phyloP scores from a whole-genome alignment of 768 basidiomycete species.

The Russula lepida region DNA sequence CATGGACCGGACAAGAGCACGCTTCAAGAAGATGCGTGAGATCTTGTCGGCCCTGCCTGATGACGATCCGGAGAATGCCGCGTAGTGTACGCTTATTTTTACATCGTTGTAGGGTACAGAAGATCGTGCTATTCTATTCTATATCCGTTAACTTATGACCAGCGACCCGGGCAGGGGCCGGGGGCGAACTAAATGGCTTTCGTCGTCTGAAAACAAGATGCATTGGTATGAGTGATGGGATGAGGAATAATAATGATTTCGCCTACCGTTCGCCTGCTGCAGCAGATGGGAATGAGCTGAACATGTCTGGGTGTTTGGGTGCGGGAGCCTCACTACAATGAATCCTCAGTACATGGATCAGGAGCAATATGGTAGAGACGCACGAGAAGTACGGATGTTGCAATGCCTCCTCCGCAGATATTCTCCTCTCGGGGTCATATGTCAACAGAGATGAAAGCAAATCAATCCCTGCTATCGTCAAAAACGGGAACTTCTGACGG shows the following conservation, averaged over 20 bases:
- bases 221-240: neutral
- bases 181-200: conserved; percentile 71
- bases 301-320: conserved; percentile 94
- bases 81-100: conserved; percentile 3
- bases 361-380: conserved; percentile 22
- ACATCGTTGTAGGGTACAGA: neutral
- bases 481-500: conserved; percentile 77
- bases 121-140: conserved; percentile 42
- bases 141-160: conserved; percentile 63
- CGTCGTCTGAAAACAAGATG: conserved; percentile 45
- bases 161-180: conserved; percentile 66
- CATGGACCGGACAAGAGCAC: conserved; percentile 51
- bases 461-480: conserved; percentile 79
- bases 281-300: conserved; percentile 90
- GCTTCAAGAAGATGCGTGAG: conserved; percentile 64
- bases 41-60: conserved; percentile 23
- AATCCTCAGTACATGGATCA: neutral
- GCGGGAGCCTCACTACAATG: conserved; percentile 74
- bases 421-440: conserved; percentile 83
- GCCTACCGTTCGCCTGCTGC: conserved; percentile 93
- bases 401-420: conserved; percentile 84
- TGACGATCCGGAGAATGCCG: conserved; percentile 1
- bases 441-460: conserved; percentile 71
- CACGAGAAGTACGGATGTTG: conserved; percentile 90
- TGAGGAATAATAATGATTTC: neutral